Base-by-base conservation (phyloP, 108 stramenopile species). In the Conticribra guillardii region DNA sequence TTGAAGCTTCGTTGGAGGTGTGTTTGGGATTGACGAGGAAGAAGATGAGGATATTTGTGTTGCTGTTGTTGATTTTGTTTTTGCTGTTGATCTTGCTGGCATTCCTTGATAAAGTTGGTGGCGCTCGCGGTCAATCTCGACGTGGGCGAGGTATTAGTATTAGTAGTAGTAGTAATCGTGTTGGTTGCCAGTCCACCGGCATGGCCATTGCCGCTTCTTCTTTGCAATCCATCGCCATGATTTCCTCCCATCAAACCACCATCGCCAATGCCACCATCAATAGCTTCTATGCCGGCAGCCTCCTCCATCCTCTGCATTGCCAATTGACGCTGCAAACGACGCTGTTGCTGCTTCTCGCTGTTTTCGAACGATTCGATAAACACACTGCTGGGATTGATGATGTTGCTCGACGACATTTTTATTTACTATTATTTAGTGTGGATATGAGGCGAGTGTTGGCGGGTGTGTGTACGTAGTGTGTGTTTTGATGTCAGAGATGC, bases 271-370 rank as follows among this genome's bases (percentile, higher is more conserved):
- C 24, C 63, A 28, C 16, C 26, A 56, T 14, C 5, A 29, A 27
- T 14, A 31, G 56, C 53, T 29, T 32, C 54, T 15, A 52, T 23
- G 19, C 23, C 16, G n/a, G 79, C 72, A 9, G 79, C 79, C 46
- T 73, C 72, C 31, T 80, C 37, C 79, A 73, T 73, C 22, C 72
- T 59, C 55, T 63, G 66, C 67, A 80, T 44, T 21, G 79, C 79
- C 54, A 49, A 32, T 32, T 52, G 61, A 30, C 79, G 79, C 18
- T 64, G 46, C 33, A 26, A 30, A 19, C 79, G 72, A 24, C 79
- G 79, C 23, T 52, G 61, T 26, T 73, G 79, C 44, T 80, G 71
- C 49, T 69, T 73, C 0, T 27, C 17, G 0, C 49, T 33, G 19
- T 65, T 65, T 19, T 64, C 72, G 46, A 73, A 73, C 32, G 72